Evolutionary conservation across 2,329 filamentous ascomycete genomes (phyloP), one percentile per base, ranked within the genome.

Genomic region (Simplicillium aogashimaense): DNA sequence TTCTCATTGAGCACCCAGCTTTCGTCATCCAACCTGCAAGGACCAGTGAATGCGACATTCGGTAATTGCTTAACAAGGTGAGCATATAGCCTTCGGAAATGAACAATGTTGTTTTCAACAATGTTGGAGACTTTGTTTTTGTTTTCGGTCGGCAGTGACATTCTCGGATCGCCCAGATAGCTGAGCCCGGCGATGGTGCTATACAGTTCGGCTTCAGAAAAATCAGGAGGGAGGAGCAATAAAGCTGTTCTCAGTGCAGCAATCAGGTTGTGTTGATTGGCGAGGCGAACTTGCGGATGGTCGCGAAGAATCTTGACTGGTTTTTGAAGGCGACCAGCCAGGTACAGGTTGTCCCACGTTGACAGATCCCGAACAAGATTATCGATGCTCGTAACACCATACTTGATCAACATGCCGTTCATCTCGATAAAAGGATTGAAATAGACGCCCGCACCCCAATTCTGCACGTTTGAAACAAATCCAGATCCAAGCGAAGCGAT

Each of bases 261-360:
- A 34, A 97, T 75, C 14, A 98, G 74, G 58, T 98, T 98, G 60
- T 94, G 83, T 61, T 98, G 92, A 60, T 98, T 97, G 4, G 90
- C 87, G 28, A 97, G 76, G 28, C 92, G 86, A 32, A 98, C 88
- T 37, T 81, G 81, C 1, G 92, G 86, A 54, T 98, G 86, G 58
- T 98, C 92, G 38, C 89, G 83, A 14, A 98, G 74, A 49, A 98
- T 97, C 67, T 98, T 97, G 61, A 95, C 92, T 2, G 92, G 92
- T 59, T 98, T 98, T 48, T 98, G 92, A 39, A 98, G 72, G 29
- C 92, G 84, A 4, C 92, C 92, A 6, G 94, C 92, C n/a, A 98
- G 76, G 60, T 98, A 98, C 18, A 98, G 70, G 0, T 87, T 95
- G 46, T 95, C 81, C 92, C 92, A 98, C 43, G 88, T 79, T 25